These are phyloP conservation scores for Hericium erinaceus DNA, from an alignment of 768 basidiomycete species.

Conservation along the genomic window DNA sequence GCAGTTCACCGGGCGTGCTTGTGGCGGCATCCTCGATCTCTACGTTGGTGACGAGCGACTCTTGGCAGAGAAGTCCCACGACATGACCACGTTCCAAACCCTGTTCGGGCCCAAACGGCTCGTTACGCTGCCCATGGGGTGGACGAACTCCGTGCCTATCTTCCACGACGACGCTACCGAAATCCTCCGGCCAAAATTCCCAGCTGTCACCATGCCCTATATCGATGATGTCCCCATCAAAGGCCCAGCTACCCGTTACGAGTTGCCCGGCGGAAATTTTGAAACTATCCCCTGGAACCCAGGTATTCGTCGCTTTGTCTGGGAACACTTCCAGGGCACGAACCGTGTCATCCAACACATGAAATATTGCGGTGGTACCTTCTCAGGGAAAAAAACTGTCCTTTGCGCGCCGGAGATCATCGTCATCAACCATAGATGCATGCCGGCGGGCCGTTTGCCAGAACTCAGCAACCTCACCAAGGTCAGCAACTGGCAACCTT, in stretches of 20 bases:
- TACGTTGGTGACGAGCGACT: too few species aligned
- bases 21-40: too few species aligned
- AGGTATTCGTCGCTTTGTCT: conserved; percentile 28
- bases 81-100: too few species aligned
- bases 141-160: too few species aligned
- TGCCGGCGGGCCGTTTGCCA: conserved; percentile 22
- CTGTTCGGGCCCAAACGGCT: too few species aligned
- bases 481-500: conserved; percentile 16
- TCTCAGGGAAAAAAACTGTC: conserved; percentile 27
- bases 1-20: too few species aligned
- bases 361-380: conserved; percentile 27
- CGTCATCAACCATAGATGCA: conserved; percentile 31
- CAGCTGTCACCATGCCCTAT: conserved; percentile 23
- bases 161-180: too few species aligned
- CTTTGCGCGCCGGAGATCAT: conserved; percentile 20
- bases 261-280: conserved; percentile 17
- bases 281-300: conserved; percentile 30
- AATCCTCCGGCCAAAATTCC: too few species aligned
- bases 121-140: too few species aligned
- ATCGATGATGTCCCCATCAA: conserved; percentile 31
- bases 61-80: too few species aligned
- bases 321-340: conserved; percentile 28
- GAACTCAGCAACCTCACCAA: conserved; percentile 20
- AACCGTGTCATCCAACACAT: conserved; percentile 29
- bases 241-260: conserved; percentile 25